Base-by-base conservation (phyloP, 139 green algal species). In the Chlamydomonas applanata region DNA sequence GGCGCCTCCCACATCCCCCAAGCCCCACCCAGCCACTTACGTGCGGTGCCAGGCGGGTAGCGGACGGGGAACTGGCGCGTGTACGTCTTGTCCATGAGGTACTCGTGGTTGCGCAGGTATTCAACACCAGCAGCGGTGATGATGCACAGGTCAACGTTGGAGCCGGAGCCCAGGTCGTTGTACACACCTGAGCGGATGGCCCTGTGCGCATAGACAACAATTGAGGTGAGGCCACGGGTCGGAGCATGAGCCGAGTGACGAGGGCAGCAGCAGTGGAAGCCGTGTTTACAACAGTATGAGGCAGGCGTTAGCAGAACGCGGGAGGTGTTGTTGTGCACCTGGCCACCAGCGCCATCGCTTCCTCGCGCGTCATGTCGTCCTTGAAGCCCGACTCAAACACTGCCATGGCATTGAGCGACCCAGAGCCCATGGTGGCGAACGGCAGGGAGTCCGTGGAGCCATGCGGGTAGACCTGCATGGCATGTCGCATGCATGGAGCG, bases 91-190 rank as follows among this genome's bases (percentile, higher is more conserved):
- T 54, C 86, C 79, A 92, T 86, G 45, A 98, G 86, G 75, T 76
- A 92, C 87, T 98, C 86, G 69, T 95, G 80, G 83, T 97, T 97
- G 53, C 75, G 60, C 76, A 96, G 82, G 83, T 97, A 97, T 60
- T 98, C 90, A 34, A 86, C 84, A 5, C 86, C 83, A 33, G 90
- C 92, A 72, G 92, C 93, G 13, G 86, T 97, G 83, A 99, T 97
- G 63, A 99, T 78, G 80, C 94, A 98, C 64, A 99, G 67, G 76
- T 99, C 96, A 2, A 99, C 87, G 79, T 99, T 99, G 79, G 89
- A 97, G 2, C 96, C 96, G 1, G 89, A 97, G 4, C 96, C 96
- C 62, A 99, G 83, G 80, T 99, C 96, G 76, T 99, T 99, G 80
- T 91, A 94, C 22, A 99, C 93, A 66, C 96, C 96, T 14, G 89